Evolutionary conservation across 208 protist genomes (phyloP), one percentile per base, ranked within the genome.

Genomic region (Zelonia costaricensis): DNA sequence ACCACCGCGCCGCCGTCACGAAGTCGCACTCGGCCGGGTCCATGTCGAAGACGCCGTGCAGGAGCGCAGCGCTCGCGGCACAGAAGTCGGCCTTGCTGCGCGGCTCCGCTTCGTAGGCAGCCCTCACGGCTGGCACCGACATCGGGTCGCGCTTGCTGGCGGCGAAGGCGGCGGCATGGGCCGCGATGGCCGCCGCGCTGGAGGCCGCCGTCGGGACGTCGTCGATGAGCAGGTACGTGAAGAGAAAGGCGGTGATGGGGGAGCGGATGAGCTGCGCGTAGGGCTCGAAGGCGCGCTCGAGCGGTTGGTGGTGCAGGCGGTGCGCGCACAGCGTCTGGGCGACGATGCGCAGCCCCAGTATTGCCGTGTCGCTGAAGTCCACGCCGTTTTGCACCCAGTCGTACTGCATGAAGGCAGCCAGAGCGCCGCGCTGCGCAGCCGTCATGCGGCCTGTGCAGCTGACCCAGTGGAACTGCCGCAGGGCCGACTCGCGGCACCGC

Each of bases 351-450:
- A 89, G 64, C 8, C 68, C 72, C 30, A 94, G 20, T 55, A 79
- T 82, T 0, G 78, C 78, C 0, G 88, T 90, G 59, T 94, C 85
- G 28, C 75, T 78, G 75, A 79, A 89, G 63, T 91, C 76, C 12
- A 92, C 77, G 5, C 78, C 88, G 36, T 78, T 60, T 43, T 78
- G 69, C 39, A 77, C 71, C 88, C 85, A 89, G 18, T 83, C 71
- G 45, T 67, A 64, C 10, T 60, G 16, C 27, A 82, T 39, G 38
- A 86, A 85, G 10, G 43, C 43, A 9, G 69, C 31, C 56, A 70
- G 71, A 8, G 78, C 84, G 2, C 13, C 15, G n/a, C 47, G 71
- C 46, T 82, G 82, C 23, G 16, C 8, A 20, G 62, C 60, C 9
- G 51, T 61, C 79, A 90, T 88, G 10, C 25, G 71, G 1, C 83